phyloP scores from a whole-genome alignment of 257 asterid genomes.

The Plantago elongata region DNA sequence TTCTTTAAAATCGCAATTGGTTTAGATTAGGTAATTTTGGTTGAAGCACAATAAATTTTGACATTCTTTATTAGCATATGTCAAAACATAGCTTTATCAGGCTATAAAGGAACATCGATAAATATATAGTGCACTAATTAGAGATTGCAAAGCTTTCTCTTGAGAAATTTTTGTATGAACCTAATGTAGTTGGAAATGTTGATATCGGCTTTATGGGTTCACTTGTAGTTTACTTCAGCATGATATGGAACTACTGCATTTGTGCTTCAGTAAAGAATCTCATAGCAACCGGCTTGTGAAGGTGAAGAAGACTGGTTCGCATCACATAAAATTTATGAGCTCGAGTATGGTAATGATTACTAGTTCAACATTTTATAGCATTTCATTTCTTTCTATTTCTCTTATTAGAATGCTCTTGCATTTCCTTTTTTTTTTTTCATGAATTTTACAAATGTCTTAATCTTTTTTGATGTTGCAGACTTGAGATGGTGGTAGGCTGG shows the following conservation, averaged over 20 bases:
- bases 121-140: conserved; percentile 47
- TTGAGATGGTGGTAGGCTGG: conserved; percentile 99
- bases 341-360: no score
- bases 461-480: conserved; percentile 37
- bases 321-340: neutral
- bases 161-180: neutral
- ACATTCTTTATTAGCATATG: no score
- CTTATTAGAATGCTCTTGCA: neutral
- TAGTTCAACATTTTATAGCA: no score
- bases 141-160: neutral
- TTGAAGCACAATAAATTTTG: no score
- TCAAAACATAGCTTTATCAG: conserved; percentile 18
- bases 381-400: no score
- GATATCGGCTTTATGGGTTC: conserved; percentile 30
- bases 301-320: conserved; percentile 36
- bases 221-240: conserved; percentile 70
- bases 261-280: conserved; percentile 35
- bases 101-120: conserved; percentile 68
- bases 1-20: no score
- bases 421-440: conserved; percentile 6
- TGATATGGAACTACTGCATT: conserved; percentile 56
- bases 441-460: conserved; percentile 8
- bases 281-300: conserved; percentile 23
- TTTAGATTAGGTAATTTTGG: no score
- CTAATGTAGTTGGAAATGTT: neutral